Percentiles rank a stretch among this genome's conserved stretches.
phyloP scores from a whole-genome alignment of 2,329 filamentous ascomycete genomes.

The Botryotinia narcissicola region DNA sequence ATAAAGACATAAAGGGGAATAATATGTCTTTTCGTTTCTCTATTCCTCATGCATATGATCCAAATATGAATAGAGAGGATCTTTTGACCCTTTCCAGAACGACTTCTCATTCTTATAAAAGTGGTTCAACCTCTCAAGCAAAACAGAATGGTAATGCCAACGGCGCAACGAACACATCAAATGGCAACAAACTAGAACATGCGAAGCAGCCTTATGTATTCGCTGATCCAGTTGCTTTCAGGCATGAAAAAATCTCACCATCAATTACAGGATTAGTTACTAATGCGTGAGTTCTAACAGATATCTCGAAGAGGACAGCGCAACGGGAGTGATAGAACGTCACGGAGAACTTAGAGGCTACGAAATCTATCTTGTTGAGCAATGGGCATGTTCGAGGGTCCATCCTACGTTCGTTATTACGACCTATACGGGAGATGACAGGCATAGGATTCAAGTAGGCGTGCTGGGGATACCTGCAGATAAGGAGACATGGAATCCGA shows the following conservation, averaged over 20 bases:
- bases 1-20: constrained; percentile 13
- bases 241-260: constrained; percentile 33
- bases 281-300: constrained; percentile 39
- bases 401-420: constrained; percentile 90
- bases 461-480: constrained; percentile 81
- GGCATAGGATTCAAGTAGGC: constrained; percentile 73
- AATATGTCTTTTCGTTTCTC: constrained; percentile 31
- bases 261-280: background rate
- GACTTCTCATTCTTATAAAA: constrained; percentile 28
- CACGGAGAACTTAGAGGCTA: constrained; percentile 73
- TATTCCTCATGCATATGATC: constrained; percentile 33
- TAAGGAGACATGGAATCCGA: constrained; percentile 74
- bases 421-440: constrained; percentile 85
- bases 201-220: constrained; percentile 50
- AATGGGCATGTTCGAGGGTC: constrained; percentile 91
- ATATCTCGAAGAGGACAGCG: constrained; percentile 82
- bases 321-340: constrained; percentile 71
- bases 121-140: constrained; percentile 19
- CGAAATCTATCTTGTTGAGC: constrained; percentile 91
- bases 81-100: constrained; percentile 33
- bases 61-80: constrained; percentile 37
- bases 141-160: constrained; percentile 22
- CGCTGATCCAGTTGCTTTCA: constrained; percentile 64
- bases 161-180: constrained; percentile 5
- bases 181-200: constrained; percentile 16